Base-by-base conservation (phyloP, 1,284 basidiomycete species). In the Boletus mariae region DNA sequence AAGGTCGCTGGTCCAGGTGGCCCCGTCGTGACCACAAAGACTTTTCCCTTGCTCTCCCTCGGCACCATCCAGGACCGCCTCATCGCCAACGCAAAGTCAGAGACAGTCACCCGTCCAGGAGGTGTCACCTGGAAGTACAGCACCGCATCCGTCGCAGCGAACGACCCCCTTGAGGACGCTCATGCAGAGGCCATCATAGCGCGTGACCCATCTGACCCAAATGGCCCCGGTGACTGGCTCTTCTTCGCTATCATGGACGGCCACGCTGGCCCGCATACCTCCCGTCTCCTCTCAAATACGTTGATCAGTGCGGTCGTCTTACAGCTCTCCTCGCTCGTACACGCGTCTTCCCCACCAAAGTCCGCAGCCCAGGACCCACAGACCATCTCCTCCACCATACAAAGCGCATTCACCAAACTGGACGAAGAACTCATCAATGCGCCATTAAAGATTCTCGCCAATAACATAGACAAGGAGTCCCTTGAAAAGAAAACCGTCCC, bases 211-310 rank as follows among this genome's bases (percentile, higher is more conserved):
- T 73, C 76, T 2, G 80, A 85, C 58, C 71, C 76, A 17, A 74
- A 77, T 4, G 74, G 75, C 0, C 78, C 82, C 11, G 87, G 88
- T 10, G 89, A 92, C 65, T 79, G 89, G 58, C 75, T 92, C 47
- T 89, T 96, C 70, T 94, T 92, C 62, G 78, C 90, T 1, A 86
- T 97, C 28, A 88, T 95, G 82, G 97, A 99, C 66, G 97, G 97
- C 2, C 97, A 99, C 68, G 79, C 84, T 1, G 97, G 79, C 66
- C 58, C 65, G 28, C 81, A 92, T 53, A 99, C 97, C 1, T 94
- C 92, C 5, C 81, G 84, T 53, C 77, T 98, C 29, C 84, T 99
- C 31, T 87, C 90, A 2, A 86, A 87, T 50, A 82, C 90, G 38
- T 82, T 99, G 55, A 91, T 98, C 57, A 91, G 92, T 32, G 89